A percentile compares a stretch with the other conserved stretches of the same genome.
Evolutionary conservation across 805 yeast species (phyloP).

Genomic region (Barnettozyma pratensis): DNA sequence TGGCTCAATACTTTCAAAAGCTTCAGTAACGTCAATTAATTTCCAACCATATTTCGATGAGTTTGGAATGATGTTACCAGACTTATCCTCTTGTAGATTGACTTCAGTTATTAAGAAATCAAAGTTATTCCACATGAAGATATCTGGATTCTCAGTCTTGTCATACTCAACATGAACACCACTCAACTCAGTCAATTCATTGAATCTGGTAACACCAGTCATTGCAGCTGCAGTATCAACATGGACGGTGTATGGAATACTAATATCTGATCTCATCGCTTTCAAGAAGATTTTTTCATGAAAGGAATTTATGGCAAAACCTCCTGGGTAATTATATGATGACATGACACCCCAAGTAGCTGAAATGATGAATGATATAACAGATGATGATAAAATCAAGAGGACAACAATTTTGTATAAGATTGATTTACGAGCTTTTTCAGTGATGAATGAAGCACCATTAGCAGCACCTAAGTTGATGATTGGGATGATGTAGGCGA

Average conservation of each 20-base stretch:
- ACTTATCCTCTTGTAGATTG: conserved; percentile 6
- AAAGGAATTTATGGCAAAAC: conserved; percentile 55
- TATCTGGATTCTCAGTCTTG: conserved; percentile 55
- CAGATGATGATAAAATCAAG: conserved; percentile 22
- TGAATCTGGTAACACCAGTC: conserved; percentile 81
- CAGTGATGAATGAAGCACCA: conserved; percentile 40
- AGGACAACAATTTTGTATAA: conserved; percentile 13
- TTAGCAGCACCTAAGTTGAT: conserved; percentile 59
- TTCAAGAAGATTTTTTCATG: conserved; percentile 36
- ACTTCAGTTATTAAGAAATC: conserved; percentile 45
- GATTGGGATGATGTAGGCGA: conserved; percentile 69
- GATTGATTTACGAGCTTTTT: conserved; percentile 14
- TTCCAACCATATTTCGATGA: conserved; percentile 38
- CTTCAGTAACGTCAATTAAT: conserved; percentile 32
- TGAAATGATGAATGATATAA: conserved; percentile 37
- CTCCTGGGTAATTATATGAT: conserved; percentile 84
- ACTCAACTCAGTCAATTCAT: conserved; percentile 41
- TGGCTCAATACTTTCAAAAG: conserved; percentile 37
- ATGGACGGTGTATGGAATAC: conserved; percentile 44
- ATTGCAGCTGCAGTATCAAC: conserved; percentile 77
- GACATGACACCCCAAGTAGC: conserved; percentile 56
- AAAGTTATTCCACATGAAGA: conserved; percentile 42
- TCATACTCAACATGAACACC: conserved; percentile 48
- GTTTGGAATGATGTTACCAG: conserved; percentile 17
- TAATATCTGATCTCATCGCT: conserved; percentile 5